Evolutionary conservation across 768 basidiomycete genomes (phyloP), one percentile per base, ranked within the genome.

Genomic region (Leccinum truebloodii): DNA sequence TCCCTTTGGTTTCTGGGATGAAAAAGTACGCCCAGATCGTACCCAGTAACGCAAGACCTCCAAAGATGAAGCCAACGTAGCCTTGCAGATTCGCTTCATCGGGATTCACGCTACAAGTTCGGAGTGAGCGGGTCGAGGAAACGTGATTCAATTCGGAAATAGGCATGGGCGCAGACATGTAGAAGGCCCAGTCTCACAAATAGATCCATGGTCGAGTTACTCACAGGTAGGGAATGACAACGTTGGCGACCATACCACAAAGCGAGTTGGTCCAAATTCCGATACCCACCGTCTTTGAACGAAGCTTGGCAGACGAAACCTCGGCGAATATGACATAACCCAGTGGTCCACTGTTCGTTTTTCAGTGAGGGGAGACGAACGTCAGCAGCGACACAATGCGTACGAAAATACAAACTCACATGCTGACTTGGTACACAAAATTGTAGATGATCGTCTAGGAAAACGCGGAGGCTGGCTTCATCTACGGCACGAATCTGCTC

Each of bases 281-380:
- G 6, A 69, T 62, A 1, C 72, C 64, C n/a, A 71, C 66, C 32
- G 70, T 73, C 59, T 70, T 72, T 16, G 71, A 73, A 32, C 72
- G 67, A 13, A 73, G 62, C 57, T 72, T 72, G 35, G 71, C 64
- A 14, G 71, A 71, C 14, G 72, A 71, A 32, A 72, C 62, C 46
- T 72, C 72, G 2, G 68, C 63, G 55, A 69, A 73, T 49, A 69
- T 67, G 56, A 71, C 70, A 24, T 65, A 73, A 24, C 59, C 70
- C 6, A 73, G 44, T 13, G 71, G 71, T 1, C 72, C 71, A 7
- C 71, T 72, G 59, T 53, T 59, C 37, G 32, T 10, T 60, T 12
- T 10, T 9, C 18, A n/a, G 9, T 37, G 35, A 10, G 41, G 18
- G 2, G 41, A n/a, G n/a, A n/a, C 41, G 9, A 60, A 26, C 26